Base-by-base conservation (phyloP, 2,329 filamentous ascomycete genomes). In the Talaromyces sp. region DNA sequence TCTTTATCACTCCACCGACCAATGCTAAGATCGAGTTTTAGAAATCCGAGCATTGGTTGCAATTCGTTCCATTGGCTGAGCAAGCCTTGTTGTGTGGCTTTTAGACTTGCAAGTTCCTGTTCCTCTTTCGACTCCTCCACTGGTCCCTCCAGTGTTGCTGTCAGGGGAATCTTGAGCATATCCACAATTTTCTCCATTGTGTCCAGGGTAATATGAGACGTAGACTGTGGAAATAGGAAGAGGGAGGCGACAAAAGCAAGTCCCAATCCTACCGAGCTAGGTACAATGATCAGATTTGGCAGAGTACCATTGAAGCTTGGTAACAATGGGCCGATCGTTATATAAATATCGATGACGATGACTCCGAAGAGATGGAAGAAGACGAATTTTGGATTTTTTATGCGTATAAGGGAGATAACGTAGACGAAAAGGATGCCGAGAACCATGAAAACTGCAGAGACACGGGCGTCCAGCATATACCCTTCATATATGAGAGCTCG, bases 181-280 rank as follows among this genome's bases (percentile, higher is more conserved):
- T 61, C 61, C 0, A 74, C 64, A 0, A 77, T 57, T 19, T 61
- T 65, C 56, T 68, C 68, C 60, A 68, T 68, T 28, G 61, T 67
- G 31, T 63, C 66, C 0, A 81, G 65, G 1, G 78, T 73, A 2
- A 73, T 67, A 22, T 75, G 74, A 0, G 79, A 80, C 0, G 80
- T 78, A 0, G 80, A 81, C 40, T 75, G 74, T 0, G 80, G 80
- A 56, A 81, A 81, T 45, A 81, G 69, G 3, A 81, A 57, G 1
- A 81, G 53, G 5, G 72, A 75, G 45, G 74, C 78, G 3, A 69
- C 73, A 2, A 77, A 56, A 0, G 78, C 80, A 0, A 81, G 64
- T 0, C 75, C 80, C 6, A 78, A 69, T 0, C 77, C 78, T 17
- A 78, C 72, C 0, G 76, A 77, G 1, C 74, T 76, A 0, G 80